Evolutionary conservation across 441 rosid genomes (phyloP).

Genomic region (Erysimum cheiri): DNA sequence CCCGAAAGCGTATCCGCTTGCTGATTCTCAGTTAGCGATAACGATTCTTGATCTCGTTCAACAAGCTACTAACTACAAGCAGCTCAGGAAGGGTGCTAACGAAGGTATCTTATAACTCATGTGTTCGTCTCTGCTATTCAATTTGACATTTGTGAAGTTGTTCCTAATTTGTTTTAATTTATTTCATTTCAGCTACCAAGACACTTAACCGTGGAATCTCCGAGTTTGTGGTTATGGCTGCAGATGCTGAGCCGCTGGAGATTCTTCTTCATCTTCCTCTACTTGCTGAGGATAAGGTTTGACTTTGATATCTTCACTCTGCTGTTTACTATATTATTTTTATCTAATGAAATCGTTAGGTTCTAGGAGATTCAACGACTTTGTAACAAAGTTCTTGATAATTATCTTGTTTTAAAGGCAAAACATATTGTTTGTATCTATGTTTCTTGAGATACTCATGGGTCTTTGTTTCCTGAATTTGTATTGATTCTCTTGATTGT

Average conservation of each 20-base stretch:
- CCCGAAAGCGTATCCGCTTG: constrained; percentile 92
- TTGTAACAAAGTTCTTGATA: neutral
- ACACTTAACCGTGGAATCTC: constrained; percentile 90
- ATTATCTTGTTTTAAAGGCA: too few species aligned
- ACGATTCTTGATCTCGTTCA: constrained; percentile 92
- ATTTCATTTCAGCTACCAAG: constrained; percentile 71
- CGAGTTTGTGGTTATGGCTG: constrained; percentile 95
- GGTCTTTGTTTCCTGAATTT: neutral
- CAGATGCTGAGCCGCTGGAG: constrained; percentile 91
- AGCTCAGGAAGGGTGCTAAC: constrained; percentile 95
- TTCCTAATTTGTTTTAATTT: constrained; percentile 4
- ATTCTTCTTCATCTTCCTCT: constrained; percentile 89
- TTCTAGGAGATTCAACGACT: neutral
- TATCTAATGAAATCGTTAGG: neutral
- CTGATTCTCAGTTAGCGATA: constrained; percentile 75
- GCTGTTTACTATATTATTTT: neutral
- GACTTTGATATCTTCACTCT: constrained; percentile 17
- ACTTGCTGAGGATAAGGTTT: constrained; percentile 93
- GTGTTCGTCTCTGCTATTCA: neutral
- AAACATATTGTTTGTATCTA: neutral
- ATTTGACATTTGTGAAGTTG: neutral
- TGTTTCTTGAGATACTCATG: neutral
- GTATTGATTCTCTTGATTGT: neutral
- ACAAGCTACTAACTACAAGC: constrained; percentile 94
- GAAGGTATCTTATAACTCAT: constrained; percentile 58